A percentile compares a stretch with the other conserved stretches of the same genome.
Evolutionary conservation across 192 early-diverging fungal species (phyloP).

Genomic region (Gryganskiella cystojenkinii): DNA sequence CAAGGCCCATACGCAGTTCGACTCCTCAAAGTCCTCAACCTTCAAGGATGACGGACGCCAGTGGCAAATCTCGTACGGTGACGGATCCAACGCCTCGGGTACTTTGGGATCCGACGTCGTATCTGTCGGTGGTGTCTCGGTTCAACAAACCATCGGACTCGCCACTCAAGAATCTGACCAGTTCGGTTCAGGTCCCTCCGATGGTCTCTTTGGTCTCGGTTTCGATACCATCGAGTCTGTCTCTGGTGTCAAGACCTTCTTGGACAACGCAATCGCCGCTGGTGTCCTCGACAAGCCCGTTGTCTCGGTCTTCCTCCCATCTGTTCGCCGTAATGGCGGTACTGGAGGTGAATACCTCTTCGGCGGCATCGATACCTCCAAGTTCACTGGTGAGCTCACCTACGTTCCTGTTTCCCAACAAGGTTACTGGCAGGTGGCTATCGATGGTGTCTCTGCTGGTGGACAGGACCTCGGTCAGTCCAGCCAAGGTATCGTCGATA

Average conservation of each 20-base stretch:
- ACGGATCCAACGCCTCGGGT: constrained; percentile 57
- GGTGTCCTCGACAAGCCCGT: constrained; percentile 59
- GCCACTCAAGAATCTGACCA: constrained; percentile 61
- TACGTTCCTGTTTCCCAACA: constrained; percentile 55
- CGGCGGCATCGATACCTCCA: constrained; percentile 56
- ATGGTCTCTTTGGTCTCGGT: constrained; percentile 69
- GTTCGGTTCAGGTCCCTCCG: constrained; percentile 62
- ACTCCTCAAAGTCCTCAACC: constrained; percentile 55
- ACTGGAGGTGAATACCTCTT: constrained; percentile 57
- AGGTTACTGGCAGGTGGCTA: constrained; percentile 24
- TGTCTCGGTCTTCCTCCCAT: constrained; percentile 65
- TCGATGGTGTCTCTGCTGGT: constrained; percentile 63
- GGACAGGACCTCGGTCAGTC: constrained; percentile 36
- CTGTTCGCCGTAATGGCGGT: constrained; percentile 54
- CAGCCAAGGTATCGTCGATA: constrained; percentile 44
- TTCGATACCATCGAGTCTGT: constrained; percentile 55
- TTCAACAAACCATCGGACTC: constrained; percentile 66
- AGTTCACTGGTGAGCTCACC: constrained; percentile 57
- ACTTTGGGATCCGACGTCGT: constrained; percentile 58
- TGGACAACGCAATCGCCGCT: constrained; percentile 65
- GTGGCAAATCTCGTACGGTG: constrained; percentile 71
- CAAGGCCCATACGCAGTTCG: constrained; percentile 53
- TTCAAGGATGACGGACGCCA: constrained; percentile 60
- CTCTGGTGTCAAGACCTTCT: constrained; percentile 52
- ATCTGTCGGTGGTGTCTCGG: constrained; percentile 63